Evolutionary conservation across 495 filamentous ascomycete species (phyloP).

Genomic region (Delitschia confertaspora): DNA sequence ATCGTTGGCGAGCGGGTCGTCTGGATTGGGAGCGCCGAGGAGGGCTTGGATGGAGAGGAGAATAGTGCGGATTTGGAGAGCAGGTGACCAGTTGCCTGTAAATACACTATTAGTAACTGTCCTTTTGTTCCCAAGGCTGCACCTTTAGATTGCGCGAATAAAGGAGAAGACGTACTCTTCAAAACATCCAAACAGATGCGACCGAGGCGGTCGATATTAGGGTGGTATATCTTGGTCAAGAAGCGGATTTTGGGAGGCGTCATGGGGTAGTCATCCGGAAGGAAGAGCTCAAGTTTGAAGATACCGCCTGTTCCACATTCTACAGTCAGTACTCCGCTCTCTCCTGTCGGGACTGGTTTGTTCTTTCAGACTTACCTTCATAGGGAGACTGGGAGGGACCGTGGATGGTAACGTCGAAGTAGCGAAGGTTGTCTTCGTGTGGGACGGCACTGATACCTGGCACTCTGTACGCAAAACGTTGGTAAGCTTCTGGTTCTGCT

Average conservation of each 20-base stretch:
- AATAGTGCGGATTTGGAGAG: conserved; percentile 95
- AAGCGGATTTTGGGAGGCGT: conserved; percentile 97
- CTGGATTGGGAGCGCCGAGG: conserved; percentile 91
- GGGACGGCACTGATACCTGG: conserved; percentile 94
- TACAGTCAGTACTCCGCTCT: conserved; percentile 1
- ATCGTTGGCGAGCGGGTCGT: conserved; percentile 92
- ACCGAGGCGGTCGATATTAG: conserved; percentile 95
- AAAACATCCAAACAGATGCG: conserved; percentile 95
- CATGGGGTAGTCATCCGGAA: conserved; percentile 99
- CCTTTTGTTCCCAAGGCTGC: too few species aligned
- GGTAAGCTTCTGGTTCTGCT: too few species aligned
- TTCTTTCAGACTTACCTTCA: conserved; percentile 71
- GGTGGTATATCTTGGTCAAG: conserved; percentile 97
- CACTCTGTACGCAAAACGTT: conserved; percentile 51
- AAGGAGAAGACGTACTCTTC: conserved; percentile 58
- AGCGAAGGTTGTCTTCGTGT: conserved; percentile 96
- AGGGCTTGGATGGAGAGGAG: conserved; percentile 95
- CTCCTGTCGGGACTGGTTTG: background rate
- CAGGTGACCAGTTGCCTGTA: conserved; percentile 95
- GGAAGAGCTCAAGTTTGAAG: conserved; percentile 95
- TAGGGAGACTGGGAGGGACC: conserved; percentile 92
- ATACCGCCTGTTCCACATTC: conserved; percentile 58
- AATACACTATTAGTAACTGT: conserved; percentile 5
- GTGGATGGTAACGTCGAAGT: conserved; percentile 95
- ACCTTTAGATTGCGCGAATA: too few species aligned